Evolutionary conservation across 192 early-diverging fungal genomes (phyloP).

Genomic region (Hyaloraphidium curvatum): DNA sequence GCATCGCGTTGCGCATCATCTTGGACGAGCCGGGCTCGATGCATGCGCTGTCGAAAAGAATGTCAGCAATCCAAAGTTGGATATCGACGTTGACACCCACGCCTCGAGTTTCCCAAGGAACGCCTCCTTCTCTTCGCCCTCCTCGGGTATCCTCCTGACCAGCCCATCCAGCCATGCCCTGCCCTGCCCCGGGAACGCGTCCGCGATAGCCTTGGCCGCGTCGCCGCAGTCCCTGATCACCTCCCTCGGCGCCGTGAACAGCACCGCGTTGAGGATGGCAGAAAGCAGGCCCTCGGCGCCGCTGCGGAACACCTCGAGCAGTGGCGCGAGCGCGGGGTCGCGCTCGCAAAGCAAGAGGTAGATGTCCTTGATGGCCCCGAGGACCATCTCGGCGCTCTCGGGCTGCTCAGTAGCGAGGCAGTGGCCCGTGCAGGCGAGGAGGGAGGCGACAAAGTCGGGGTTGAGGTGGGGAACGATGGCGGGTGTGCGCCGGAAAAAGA

Average conservation of each 20-base stretch:
- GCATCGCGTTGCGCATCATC: not conserved
- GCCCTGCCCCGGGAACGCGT: constrained; percentile 25
- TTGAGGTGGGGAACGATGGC: constrained; percentile 12
- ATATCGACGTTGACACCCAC: constrained; percentile 19
- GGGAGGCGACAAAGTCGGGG: constrained; percentile 6
- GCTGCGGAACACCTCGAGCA: constrained; percentile 9
- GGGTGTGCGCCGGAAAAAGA: constrained; percentile 9
- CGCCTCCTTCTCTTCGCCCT: constrained; percentile 23
- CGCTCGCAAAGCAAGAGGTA: constrained; percentile 10
- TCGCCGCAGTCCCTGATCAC: constrained; percentile 30
- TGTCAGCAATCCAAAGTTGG: not conserved
- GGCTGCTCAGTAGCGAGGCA: constrained; percentile 6
- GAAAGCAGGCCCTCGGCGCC: constrained; percentile 19
- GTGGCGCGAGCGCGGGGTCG: constrained; percentile 6
- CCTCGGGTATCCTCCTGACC: constrained; percentile 20
- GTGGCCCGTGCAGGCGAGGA: constrained; percentile 4
- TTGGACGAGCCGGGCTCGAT: not conserved
- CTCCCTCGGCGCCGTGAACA: constrained; percentile 30
- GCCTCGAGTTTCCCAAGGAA: constrained; percentile 28
- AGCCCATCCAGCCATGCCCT: constrained; percentile 25
- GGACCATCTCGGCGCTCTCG: constrained; percentile 3
- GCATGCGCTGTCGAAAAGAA: not conserved
- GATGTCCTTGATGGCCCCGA: constrained; percentile 6
- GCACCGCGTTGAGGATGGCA: constrained; percentile 26
- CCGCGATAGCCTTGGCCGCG: constrained; percentile 22